Percentiles rank a stretch among this genome's conserved stretches.
phyloP scores from a whole-genome alignment of 2,329 filamentous ascomycete genomes.

The Claviceps sp. region DNA sequence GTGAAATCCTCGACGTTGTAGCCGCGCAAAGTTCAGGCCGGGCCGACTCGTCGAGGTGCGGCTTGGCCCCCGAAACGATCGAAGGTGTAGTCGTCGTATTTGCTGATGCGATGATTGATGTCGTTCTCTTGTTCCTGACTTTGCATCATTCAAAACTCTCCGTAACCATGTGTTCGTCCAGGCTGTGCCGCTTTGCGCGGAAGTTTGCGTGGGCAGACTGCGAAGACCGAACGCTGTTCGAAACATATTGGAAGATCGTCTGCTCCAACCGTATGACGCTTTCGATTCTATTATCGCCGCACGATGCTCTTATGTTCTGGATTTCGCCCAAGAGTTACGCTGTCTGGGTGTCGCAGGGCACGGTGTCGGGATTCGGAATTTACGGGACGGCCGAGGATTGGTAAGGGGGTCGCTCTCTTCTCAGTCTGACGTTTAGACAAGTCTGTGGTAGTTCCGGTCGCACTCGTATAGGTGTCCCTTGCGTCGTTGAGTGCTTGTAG shows the following conservation, averaged over 20 bases:
- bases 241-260: conserved; percentile 11
- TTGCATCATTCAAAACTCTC: conserved; percentile 16
- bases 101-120: not conserved
- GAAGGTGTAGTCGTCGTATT: not conserved
- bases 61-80: not conserved
- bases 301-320: not conserved
- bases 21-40: conserved; percentile 11
- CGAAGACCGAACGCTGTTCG: conserved; percentile 13
- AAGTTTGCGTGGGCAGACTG: conserved; percentile 11
- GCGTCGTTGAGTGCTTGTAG: not conserved
- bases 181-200: conserved; percentile 10
- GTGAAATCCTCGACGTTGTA: conserved; percentile 19
- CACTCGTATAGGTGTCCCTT: not conserved
- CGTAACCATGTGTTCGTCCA: conserved; percentile 17
- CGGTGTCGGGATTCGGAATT: not conserved
- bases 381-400: not conserved
- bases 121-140: conserved; percentile 6
- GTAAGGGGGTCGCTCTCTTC: not conserved
- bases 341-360: not conserved
- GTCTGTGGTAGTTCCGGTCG: not conserved
- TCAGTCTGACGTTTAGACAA: not conserved
- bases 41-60: conserved; percentile 4
- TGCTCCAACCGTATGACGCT: not conserved
- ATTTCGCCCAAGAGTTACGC: not conserved
- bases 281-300: not conserved